Evolutionary conservation across 2,329 filamentous ascomycete genomes (phyloP), one percentile per base, ranked within the genome.

Genomic region (Pyrenophora tritici-repentis): DNA sequence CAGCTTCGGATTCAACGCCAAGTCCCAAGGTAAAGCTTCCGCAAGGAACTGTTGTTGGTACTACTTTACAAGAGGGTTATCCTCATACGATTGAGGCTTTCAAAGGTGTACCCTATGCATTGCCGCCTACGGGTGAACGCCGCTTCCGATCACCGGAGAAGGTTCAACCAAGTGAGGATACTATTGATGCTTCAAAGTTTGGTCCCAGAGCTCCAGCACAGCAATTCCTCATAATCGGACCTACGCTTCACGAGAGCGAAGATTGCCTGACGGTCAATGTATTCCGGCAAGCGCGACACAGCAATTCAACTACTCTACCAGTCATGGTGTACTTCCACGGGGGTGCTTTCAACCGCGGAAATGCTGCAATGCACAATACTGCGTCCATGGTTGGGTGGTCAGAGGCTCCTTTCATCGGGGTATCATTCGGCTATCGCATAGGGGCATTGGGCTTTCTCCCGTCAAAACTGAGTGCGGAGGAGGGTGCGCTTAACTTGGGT

Each of bases 361-460:
- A 50, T 38, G 57, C 59, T 13, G 48, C 58, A 18, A 77, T 78
- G 73, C 78, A 86, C 49, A 80, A 88, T 63, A 82, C 87, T 55
- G 80, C 78, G 0, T 82, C 81, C 31, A 83, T 89, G 72, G 81
- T 87, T 12, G 78, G 81, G 4, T 86, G 81, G 58, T 70, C 67
- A 2, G 62, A 63, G 17, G 59, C 73, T 37, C 80, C 80, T 8
- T 73, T 88, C 43, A 75, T 89, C 35, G 82, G 76, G 29, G 78
- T 87, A 42, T 61, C 58, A n/a, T 64, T 63, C 32, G 32, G 58
- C 9, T 66, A 66, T 44, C 58, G 63, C 7, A 55, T 66, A 29
- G 58, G 58, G 12, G 53, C 45, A 34, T 49, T 56, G 14, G 52
- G 41, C 17, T 59, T 61, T 44, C 42, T 57, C 5, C 41, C 47